These are phyloP conservation scores for Porphyra umbilicalis DNA, from an alignment of 31 red algal genomes.

Conservation along the genomic window DNA sequence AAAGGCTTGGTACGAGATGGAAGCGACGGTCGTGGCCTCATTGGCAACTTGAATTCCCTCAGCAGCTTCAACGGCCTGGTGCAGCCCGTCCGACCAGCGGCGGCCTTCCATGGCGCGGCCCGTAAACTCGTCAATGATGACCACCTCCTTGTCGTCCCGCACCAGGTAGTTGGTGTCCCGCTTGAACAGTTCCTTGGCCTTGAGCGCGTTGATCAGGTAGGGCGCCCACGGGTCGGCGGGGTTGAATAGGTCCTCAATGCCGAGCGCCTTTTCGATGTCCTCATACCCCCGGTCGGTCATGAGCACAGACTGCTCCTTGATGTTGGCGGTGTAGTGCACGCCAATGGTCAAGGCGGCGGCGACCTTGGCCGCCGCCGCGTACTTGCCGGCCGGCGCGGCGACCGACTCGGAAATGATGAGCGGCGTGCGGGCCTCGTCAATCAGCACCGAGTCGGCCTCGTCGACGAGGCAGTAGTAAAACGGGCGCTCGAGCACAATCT, in stretches of 20 bases:
- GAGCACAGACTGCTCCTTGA: conserved; percentile 61
- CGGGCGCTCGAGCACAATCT: conserved; percentile 55
- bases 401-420: conserved; percentile 81
- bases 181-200: conserved; percentile 85
- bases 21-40: conserved; percentile 60
- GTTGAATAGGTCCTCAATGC: conserved; percentile 54
- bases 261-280: conserved; percentile 44
- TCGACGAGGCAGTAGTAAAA: conserved; percentile 89
- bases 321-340: conserved; percentile 46
- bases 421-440: conserved; percentile 97
- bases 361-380: conserved; percentile 40
- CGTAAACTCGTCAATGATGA: conserved; percentile 94
- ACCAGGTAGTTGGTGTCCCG: conserved; percentile 88
- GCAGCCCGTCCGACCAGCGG: conserved; percentile 91
- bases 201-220: conserved; percentile 83
- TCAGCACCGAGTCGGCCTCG: conserved; percentile 97
- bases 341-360: conserved; percentile 10
- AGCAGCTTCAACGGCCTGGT: conserved; percentile 97
- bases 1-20: conserved; percentile 84
- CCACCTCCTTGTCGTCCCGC: conserved; percentile 30
- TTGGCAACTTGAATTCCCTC: conserved; percentile 60
- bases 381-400: conserved; percentile 34
- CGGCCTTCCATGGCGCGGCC: conserved; percentile 75
- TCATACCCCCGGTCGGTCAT: conserved; percentile 47
- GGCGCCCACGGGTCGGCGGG: conserved; percentile 74